Evolutionary conservation across 1,139 yeast genomes (phyloP).

Genomic region (Suhomyces bokatorum): DNA sequence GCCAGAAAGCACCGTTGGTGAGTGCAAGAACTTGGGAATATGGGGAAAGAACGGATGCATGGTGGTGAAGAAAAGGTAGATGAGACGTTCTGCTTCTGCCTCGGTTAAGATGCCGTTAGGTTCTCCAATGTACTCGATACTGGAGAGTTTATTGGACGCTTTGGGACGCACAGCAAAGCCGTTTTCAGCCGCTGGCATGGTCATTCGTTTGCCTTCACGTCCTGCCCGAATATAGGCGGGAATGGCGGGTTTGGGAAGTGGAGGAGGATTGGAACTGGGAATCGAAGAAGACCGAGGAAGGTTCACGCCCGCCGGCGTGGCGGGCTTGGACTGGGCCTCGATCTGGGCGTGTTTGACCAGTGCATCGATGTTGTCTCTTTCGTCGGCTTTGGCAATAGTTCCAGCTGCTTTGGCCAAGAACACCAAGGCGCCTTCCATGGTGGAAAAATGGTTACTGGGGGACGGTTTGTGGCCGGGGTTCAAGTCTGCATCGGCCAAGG

Average conservation of each 20-base stretch:
- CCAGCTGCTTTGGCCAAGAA: constrained; percentile 79
- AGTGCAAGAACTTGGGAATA: constrained; percentile 71
- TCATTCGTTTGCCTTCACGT: constrained; percentile 19
- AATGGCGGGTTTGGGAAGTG: constrained; percentile 5
- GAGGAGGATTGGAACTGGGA: constrained; percentile 3
- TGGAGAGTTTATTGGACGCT: constrained; percentile 53
- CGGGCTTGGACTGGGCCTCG: constrained; percentile 22
- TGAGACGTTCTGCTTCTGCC: constrained; percentile 62
- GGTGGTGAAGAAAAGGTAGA: constrained; percentile 67
- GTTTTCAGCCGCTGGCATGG: constrained; percentile 50
- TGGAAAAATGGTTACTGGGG: constrained; percentile 32
- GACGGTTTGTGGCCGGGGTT: constrained; percentile 1
- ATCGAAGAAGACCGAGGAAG: constrained; percentile 1
- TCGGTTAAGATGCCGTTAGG: constrained; percentile 62
- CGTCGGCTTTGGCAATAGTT: constrained; percentile 65
- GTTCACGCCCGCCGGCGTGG: background rate
- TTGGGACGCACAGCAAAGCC: constrained; percentile 53
- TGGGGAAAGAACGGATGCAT: constrained; percentile 92
- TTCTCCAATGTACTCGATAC: constrained; percentile 65
- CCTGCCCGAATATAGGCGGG: constrained; percentile 18
- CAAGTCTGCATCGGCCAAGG: background rate
- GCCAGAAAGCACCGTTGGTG: constrained; percentile 64
- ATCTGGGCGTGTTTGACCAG: constrained; percentile 52
- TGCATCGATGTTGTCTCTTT: constrained; percentile 67
- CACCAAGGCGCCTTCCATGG: constrained; percentile 67